Conservation (phyloP, 1,284 basidiomycete species). For the Tylopilus orsonianus region DNA sequence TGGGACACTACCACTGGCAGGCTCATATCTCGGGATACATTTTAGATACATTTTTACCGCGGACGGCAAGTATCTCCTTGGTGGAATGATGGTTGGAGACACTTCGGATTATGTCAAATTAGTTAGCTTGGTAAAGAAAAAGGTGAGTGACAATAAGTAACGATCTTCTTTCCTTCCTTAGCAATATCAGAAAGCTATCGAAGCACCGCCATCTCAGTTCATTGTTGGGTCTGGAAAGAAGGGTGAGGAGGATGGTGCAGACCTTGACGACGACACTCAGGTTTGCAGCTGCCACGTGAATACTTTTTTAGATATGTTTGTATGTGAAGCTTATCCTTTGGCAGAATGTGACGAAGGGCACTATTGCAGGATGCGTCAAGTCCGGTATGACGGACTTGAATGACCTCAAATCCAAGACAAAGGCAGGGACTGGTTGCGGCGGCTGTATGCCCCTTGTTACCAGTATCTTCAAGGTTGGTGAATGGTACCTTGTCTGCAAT, state of each 20-base stretch:
- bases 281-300: constrained; percentile 65
- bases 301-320: not conserved
- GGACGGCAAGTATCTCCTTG: constrained; percentile 72
- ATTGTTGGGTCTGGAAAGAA: constrained; percentile 58
- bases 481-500: not conserved
- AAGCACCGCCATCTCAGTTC: constrained; percentile 65
- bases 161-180: not conserved
- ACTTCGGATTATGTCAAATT: constrained; percentile 71
- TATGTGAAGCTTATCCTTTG: not conserved
- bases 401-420: constrained; percentile 67
- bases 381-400: constrained; percentile 51
- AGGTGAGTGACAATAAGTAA: constrained; percentile 34
- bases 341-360: constrained; percentile 65
- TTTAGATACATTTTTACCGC: constrained; percentile 66
- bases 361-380: constrained; percentile 55
- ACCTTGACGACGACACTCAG: constrained; percentile 71
- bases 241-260: constrained; percentile 59
- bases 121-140: constrained; percentile 71
- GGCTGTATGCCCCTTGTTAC: constrained; percentile 65
- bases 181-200: constrained; percentile 53
- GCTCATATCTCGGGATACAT: not conserved
- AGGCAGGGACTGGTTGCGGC: constrained; percentile 74
- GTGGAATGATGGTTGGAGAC: constrained; percentile 83
- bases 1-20: not conserved
- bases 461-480: constrained; percentile 46